These are phyloP conservation scores for Malus sieversii DNA, from an alignment of 306 rosid genomes.

Conservation along the genomic window DNA sequence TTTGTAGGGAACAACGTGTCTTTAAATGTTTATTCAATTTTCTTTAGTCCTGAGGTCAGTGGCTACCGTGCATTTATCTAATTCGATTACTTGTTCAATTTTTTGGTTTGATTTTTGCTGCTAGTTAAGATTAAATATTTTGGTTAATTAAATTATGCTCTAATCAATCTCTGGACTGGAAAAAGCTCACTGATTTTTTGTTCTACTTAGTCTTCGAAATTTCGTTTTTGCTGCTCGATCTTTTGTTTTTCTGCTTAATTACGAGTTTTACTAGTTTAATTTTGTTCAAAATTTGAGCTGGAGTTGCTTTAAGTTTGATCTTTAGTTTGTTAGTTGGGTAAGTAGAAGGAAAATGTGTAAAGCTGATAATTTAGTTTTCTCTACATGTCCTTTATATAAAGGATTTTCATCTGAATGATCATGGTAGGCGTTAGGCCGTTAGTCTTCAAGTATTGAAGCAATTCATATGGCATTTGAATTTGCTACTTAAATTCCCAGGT, in stretches of 20 bases:
- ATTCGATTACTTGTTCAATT: neutral
- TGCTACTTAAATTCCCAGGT: too few species aligned
- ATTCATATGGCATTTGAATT: too few species aligned
- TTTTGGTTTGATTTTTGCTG: neutral
- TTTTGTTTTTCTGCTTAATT: conserved; percentile 4
- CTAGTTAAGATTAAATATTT: neutral
- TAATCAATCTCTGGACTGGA: conserved; percentile 38
- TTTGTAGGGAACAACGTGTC: too few species aligned
- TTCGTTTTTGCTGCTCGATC: conserved; percentile 7
- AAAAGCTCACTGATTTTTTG: conserved; percentile 3
- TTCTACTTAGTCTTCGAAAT: neutral
- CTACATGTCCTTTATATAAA: too few species aligned
- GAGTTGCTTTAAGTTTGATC: conserved; percentile 19
- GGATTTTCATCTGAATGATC: too few species aligned
- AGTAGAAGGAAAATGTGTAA: too few species aligned
- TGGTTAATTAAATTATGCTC: conserved; percentile 1
- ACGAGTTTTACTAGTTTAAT: neutral
- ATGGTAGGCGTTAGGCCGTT: too few species aligned
- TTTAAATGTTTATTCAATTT: too few species aligned
- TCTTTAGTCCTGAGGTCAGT: conserved; percentile 29
- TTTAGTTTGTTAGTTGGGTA: neutral
- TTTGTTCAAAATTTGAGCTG: too few species aligned
- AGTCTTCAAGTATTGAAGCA: too few species aligned
- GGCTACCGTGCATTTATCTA: conserved; percentile 17
- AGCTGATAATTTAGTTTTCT: too few species aligned